These are phyloP conservation scores for Diplodia corticola DNA, from an alignment of 2,329 filamentous ascomycete species.

Conservation along the genomic window DNA sequence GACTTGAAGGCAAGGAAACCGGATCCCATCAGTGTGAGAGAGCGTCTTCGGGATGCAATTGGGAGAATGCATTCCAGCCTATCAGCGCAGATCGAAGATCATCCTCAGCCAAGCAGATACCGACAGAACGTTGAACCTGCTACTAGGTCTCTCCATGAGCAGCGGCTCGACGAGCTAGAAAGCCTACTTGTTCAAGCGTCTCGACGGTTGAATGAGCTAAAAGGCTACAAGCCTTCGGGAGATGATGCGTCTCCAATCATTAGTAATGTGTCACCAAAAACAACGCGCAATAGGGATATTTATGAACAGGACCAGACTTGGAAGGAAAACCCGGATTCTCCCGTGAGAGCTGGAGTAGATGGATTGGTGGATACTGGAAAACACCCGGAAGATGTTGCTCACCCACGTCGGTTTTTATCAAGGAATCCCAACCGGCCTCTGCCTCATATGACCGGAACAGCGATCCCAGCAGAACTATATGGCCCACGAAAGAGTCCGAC, in stretches of 20 bases:
- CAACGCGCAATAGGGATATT: neutral
- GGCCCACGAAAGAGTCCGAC: neutral
- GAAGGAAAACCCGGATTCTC: too few species aligned
- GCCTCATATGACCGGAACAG: neutral
- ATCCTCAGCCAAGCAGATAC: neutral
- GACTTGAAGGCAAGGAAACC: neutral
- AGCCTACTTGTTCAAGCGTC: neutral
- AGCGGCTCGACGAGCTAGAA: conserved; percentile 1
- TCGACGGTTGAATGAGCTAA: neutral
- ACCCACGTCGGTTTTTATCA: neutral
- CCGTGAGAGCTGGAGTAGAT: neutral
- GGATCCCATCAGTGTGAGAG: neutral
- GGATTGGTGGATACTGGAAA: neutral
- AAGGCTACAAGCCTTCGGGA: neutral
- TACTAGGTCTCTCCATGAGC: neutral
- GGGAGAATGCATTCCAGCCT: neutral
- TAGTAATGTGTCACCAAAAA: neutral
- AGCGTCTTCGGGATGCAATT: neutral
- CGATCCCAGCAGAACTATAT: neutral
- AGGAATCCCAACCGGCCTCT: neutral
- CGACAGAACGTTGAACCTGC: neutral
- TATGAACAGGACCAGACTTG: too few species aligned
- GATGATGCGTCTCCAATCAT: neutral
- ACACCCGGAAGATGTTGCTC: neutral
- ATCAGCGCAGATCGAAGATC: neutral